phyloP scores from a whole-genome alignment of 106 monocot genomes.

The Gastrodia elata region DNA sequence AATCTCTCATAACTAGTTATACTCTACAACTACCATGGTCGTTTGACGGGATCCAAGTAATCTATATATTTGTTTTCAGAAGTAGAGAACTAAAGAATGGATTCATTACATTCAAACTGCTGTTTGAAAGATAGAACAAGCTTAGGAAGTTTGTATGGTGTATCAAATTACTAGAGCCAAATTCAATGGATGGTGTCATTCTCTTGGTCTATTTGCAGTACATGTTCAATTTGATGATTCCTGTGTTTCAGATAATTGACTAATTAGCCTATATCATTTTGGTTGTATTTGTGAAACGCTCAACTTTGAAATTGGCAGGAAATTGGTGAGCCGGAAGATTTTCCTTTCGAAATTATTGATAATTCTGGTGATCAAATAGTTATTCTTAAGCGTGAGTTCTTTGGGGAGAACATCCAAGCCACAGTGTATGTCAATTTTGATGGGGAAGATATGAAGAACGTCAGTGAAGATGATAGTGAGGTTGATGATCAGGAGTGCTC shows the following conservation, averaged over 20 bases:
- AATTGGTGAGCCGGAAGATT: slow-evolving; percentile 33
- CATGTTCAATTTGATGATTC: not conserved
- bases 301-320: slow-evolving; percentile 20
- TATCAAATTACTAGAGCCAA: not conserved
- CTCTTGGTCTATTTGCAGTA: not conserved
- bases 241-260: not conserved
- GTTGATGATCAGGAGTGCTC: slow-evolving; percentile 12
- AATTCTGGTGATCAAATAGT: slow-evolving; percentile 70
- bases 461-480: slow-evolving; percentile 24
- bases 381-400: slow-evolving; percentile 43
- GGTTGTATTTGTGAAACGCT: not conserved
- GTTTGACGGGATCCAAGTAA: no score
- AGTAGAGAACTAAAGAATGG: not conserved
- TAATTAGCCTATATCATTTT: not conserved
- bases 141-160: not conserved
- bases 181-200: not conserved
- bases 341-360: slow-evolving; percentile 78
- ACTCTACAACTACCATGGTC: no score
- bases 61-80: not conserved
- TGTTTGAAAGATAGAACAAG: not conserved
- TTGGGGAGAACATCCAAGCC: slow-evolving; percentile 61
- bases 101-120: not conserved
- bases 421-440: slow-evolving; percentile 41
- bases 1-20: no score
- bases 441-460: slow-evolving; percentile 13